These are phyloP conservation scores for Oryza nivara DNA, from an alignment of 176 grass and related monocot species.

Conservation along the genomic window DNA sequence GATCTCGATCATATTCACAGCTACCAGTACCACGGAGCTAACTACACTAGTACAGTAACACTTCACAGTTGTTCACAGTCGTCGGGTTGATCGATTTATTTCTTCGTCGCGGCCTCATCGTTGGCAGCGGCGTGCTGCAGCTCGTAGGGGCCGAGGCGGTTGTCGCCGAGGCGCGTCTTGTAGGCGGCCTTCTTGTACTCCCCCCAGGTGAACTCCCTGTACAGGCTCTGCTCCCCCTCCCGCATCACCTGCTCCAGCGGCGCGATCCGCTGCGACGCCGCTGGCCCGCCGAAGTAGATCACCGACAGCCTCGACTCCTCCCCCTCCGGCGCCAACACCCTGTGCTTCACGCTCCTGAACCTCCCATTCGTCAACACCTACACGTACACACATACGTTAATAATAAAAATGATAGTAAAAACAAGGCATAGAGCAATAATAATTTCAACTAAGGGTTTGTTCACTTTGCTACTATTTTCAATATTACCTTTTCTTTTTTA, in stretches of 20 bases:
- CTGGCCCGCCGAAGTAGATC: constrained; percentile 78
- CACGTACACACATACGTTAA: neutral
- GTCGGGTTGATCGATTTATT: neutral
- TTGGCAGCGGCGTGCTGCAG: neutral
- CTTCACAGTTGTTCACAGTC: neutral
- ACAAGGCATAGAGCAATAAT: too few species aligned
- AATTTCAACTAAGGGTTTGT: too few species aligned
- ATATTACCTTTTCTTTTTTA: too few species aligned
- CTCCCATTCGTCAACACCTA: constrained; percentile 90
- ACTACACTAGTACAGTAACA: constrained; percentile 1
- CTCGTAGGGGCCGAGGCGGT: constrained; percentile 75
- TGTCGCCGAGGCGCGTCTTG: constrained; percentile 61
- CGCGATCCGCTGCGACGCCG: constrained; percentile 53
- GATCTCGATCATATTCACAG: neutral
- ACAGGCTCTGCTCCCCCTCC: constrained; percentile 66
- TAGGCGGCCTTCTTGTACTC: constrained; percentile 73
- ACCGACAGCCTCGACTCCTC: constrained; percentile 58
- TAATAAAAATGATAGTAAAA: too few species aligned
- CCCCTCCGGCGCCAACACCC: constrained; percentile 68
- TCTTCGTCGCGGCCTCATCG: too few species aligned
- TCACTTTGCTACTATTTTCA: too few species aligned
- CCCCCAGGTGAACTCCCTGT: constrained; percentile 87
- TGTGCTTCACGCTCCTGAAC: constrained; percentile 80
- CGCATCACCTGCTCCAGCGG: constrained; percentile 62
- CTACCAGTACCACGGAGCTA: neutral